Evolutionary conservation across 805 yeast species (phyloP).

Genomic region (Metschnikowia henanensis): DNA sequence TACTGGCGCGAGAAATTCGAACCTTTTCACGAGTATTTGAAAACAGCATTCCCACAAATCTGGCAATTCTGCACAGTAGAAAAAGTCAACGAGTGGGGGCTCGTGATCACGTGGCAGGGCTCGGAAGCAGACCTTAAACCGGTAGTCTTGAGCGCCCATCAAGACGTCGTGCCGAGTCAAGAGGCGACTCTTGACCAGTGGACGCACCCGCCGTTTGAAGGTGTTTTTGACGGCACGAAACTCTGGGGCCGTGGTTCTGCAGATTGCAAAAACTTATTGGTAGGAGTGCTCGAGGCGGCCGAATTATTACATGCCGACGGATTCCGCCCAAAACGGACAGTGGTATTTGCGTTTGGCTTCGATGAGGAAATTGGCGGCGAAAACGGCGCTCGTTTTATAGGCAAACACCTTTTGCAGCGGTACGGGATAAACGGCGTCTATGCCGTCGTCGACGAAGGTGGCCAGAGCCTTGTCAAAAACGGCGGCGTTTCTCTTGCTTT

Average conservation of each 20-base stretch:
- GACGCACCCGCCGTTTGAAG: constrained; percentile 16
- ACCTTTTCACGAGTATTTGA: constrained; percentile 13
- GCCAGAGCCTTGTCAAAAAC: constrained; percentile 10
- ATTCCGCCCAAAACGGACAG: constrained; percentile 9
- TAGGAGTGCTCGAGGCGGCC: constrained; percentile 56
- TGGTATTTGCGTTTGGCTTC: constrained; percentile 15
- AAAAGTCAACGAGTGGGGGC: constrained; percentile 14
- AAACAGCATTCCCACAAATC: constrained; percentile 13
- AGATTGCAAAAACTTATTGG: constrained; percentile 71
- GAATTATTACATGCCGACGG: constrained; percentile 13
- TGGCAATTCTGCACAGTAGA: constrained; percentile 5
- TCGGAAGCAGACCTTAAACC: constrained; percentile 13
- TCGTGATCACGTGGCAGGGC: constrained; percentile 16
- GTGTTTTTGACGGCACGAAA: constrained; percentile 23
- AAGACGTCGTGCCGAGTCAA: constrained; percentile 17
- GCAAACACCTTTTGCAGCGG: constrained; percentile 6
- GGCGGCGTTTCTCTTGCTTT: constrained; percentile 12
- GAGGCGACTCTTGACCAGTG: constrained; percentile 13
- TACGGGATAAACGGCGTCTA: constrained; percentile 14
- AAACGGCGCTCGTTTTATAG: constrained; percentile 13
- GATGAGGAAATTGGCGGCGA: constrained; percentile 18
- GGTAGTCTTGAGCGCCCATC: constrained; percentile 16
- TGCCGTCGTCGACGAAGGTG: constrained; percentile 20
- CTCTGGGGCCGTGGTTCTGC: constrained; percentile 78
- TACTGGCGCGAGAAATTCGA: constrained; percentile 41